Base-by-base conservation (phyloP, 2,329 filamentous ascomycete species). In the Talaromyces sp. region DNA sequence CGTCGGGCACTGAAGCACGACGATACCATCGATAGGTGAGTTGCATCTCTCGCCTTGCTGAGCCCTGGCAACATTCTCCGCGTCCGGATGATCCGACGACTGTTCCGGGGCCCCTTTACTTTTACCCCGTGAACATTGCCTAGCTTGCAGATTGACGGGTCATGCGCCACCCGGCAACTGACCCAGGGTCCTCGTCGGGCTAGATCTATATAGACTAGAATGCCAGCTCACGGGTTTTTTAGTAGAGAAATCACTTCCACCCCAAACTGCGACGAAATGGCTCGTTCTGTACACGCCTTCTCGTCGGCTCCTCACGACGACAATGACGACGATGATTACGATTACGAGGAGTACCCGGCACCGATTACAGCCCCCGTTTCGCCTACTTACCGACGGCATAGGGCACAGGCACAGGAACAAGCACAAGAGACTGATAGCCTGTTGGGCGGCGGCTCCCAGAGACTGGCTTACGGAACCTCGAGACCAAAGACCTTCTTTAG, bases 331-430 rank as follows among this genome's bases (percentile, higher is more conserved):
- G 63, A 57, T 9, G 57, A 52, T 38, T 56, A 61, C 21, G 38
- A 59, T 31, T 52, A 58, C 19, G 46, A 56, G 6, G 54, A 17
- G 24, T 31, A 26, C 38, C 46, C 31, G 52, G 54, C 29, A 4
- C 61, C 63, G 13, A 43, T 59, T 9, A 74, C 73, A 19, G 73
- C 72, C 46, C 72, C 73, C 24, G 72, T 74, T 1, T 75, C 74
- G n/a, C 74, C 74, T 3, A 67, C 67, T 8, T 68, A 67, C 27
- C 69, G 72, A 65, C 65, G 73, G 60, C 69, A 71, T 57, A 62
- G 60, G 14, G 54, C 70, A 67, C 59, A 66, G 69, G 57, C 67
- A 69, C 21, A 68, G 66, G 52, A 69, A 68, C 58, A 66, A 69
- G 58, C 68, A 70, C 21, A 68, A 66, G 31, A 73, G 73, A 55